Percentiles rank a stretch among this genome's conserved stretches.
These are phyloP conservation scores for Uncinocarpus reesii DNA, from an alignment of 2,329 filamentous ascomycete genomes.

Conservation along the genomic window DNA sequence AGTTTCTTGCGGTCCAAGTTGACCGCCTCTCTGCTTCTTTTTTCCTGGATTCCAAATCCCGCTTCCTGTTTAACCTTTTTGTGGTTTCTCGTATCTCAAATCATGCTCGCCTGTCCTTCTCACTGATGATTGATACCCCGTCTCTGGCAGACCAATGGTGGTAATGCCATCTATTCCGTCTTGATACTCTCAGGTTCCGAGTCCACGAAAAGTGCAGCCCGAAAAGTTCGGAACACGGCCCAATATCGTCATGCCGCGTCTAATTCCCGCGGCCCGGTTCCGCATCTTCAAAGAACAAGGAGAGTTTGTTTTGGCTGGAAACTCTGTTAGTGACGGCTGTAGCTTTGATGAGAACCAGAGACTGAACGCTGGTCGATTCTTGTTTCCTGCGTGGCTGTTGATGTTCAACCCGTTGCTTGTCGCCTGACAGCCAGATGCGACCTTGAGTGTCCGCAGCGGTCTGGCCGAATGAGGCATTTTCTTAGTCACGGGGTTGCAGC, in stretches of 20 bases:
- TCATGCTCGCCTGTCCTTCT: neutral
- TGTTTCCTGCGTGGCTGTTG: neutral
- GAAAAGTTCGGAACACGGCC: neutral
- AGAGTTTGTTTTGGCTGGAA: neutral
- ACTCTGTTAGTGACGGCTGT: no score
- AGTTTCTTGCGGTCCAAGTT: neutral
- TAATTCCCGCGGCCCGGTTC: neutral
- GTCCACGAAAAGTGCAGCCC: neutral
- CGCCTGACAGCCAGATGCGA: neutral
- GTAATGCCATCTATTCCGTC: neutral
- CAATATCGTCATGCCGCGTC: neutral
- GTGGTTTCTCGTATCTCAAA: neutral
- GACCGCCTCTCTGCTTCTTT: neutral
- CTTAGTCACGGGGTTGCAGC: slow-evolving; percentile 5
- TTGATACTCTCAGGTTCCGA: neutral
- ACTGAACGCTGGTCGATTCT: no score
- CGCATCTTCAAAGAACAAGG: neutral
- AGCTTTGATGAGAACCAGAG: no score
- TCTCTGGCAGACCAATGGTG: slow-evolving; percentile 3
- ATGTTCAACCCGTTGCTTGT: no score
- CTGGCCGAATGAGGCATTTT: slow-evolving; percentile 7
- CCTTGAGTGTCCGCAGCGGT: no score
- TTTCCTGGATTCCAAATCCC: slow-evolving; percentile 13
- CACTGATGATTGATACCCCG: neutral
- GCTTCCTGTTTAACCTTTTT: slow-evolving; percentile 11